These are phyloP conservation scores for Malassezia equina DNA, from an alignment of 1,284 basidiomycete species.

Conservation along the genomic window DNA sequence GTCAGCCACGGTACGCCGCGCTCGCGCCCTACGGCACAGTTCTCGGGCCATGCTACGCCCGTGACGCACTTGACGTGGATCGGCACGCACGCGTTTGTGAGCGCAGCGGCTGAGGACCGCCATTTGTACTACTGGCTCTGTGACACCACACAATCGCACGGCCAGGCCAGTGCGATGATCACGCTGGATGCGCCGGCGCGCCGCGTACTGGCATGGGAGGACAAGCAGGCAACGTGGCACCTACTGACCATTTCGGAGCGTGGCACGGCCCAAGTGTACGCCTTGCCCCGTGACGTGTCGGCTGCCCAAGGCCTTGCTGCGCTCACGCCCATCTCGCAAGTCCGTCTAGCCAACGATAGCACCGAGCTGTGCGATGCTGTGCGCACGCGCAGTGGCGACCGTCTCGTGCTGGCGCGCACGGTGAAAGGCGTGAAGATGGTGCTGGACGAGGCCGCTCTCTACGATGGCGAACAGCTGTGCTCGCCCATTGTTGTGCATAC, in stretches of 20 bases:
- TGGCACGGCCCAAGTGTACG: conserved; percentile 35
- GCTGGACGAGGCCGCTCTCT: conserved; percentile 25
- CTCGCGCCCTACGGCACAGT: conserved; percentile 16
- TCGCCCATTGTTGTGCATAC: conserved; percentile 3
- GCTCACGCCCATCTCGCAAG: conserved; percentile 17
- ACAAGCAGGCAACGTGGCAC: conserved; percentile 44
- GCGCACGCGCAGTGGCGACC: conserved; percentile 17
- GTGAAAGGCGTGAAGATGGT: conserved; percentile 36
- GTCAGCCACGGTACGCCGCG: conserved; percentile 6
- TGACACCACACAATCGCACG: conserved; percentile 48
- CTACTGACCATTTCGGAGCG: conserved; percentile 35
- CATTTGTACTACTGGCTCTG: conserved; percentile 60
- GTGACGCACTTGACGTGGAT: conserved; percentile 37
- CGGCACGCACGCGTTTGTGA: conserved; percentile 53
- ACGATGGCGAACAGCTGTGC: conserved; percentile 19
- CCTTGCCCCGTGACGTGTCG: conserved; percentile 27
- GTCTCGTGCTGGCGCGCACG: conserved; percentile 27
- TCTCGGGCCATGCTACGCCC: conserved; percentile 36
- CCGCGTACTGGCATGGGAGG: conserved; percentile 29
- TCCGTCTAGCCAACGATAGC: neutral
- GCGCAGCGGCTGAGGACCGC: conserved; percentile 64
- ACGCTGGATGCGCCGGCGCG: conserved; percentile 47
- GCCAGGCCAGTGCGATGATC: conserved; percentile 35
- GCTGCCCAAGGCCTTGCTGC: conserved; percentile 20
- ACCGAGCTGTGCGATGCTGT: conserved; percentile 25